Evolutionary conservation across 495 filamentous ascomycete species (phyloP).

Genomic region (Penicillium pancosmium): DNA sequence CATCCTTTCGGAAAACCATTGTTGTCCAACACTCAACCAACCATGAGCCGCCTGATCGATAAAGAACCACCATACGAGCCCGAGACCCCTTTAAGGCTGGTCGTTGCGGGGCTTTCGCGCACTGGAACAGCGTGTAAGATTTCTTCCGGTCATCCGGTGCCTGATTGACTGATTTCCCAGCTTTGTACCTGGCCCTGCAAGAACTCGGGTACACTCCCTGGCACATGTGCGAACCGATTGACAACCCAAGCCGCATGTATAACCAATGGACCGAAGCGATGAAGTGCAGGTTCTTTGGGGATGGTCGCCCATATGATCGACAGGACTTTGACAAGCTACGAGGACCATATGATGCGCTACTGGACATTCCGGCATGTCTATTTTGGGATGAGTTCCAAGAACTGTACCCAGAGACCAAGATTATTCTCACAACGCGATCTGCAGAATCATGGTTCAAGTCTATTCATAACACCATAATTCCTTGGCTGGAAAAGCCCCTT

Average conservation of each 20-base stretch:
- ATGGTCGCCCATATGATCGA: conserved; percentile 6
- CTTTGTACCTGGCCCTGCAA: conserved; percentile 9
- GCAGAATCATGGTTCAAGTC: conserved; percentile 19
- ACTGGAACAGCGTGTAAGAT: conserved; percentile 10
- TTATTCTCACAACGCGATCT: conserved; percentile 23
- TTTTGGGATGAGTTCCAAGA: conserved; percentile 10
- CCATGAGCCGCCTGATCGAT: conserved; percentile 3
- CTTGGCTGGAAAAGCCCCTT: conserved; percentile 11
- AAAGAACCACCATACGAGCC: conserved; percentile 3
- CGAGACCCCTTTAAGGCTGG: conserved; percentile 8
- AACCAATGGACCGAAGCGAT: conserved; percentile 12
- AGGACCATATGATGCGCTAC: conserved; percentile 7
- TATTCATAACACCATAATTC: conserved; percentile 11
- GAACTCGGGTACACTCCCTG: conserved; percentile 12
- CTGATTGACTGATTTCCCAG: not conserved
- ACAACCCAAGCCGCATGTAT: conserved; percentile 9
- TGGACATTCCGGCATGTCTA: conserved; percentile 9
- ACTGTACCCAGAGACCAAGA: conserved; percentile 23
- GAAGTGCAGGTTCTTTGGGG: conserved; percentile 6
- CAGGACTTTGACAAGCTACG: conserved; percentile 5
- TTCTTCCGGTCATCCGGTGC: not conserved
- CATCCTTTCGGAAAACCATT: not conserved
- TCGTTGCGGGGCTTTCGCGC: conserved; percentile 9
- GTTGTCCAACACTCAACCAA: not conserved
- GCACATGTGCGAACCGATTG: conserved; percentile 11